Percentiles rank a stretch among this genome's conserved stretches.
Conservation (phyloP, 306 rosid genomes). For the Hippophae tibetana region DNA sequence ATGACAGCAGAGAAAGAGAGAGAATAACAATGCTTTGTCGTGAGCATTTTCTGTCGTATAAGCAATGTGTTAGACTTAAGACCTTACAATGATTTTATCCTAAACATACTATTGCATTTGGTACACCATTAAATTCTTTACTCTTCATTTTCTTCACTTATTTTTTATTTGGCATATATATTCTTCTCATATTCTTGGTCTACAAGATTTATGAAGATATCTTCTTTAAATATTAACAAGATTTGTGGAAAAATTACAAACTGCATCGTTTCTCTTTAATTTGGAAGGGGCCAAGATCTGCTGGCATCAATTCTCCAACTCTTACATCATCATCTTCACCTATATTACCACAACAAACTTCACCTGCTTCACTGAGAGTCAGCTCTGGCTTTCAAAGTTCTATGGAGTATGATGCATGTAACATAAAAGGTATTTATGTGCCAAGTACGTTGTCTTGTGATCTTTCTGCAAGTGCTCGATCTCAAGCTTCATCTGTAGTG, state of each 20-base stretch:
- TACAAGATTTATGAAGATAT: too few relatives aligned
- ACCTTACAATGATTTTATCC: too few relatives aligned
- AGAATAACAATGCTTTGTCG: neutral
- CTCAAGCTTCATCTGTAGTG: constrained; percentile 56
- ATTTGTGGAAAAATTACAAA: constrained; percentile 23
- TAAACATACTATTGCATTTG: too few relatives aligned
- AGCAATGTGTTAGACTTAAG: too few relatives aligned
- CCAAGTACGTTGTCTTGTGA: constrained; percentile 69
- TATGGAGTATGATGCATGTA: constrained; percentile 45
- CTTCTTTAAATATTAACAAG: too few relatives aligned
- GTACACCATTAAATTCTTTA: too few relatives aligned
- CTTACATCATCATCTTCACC: constrained; percentile 58
- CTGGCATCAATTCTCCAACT: constrained; percentile 45
- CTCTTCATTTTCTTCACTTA: too few relatives aligned
- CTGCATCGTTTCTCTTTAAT: constrained; percentile 41
- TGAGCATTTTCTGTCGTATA: neutral
- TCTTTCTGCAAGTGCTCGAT: constrained; percentile 56
- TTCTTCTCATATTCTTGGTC: too few relatives aligned
- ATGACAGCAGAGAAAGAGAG: neutral
- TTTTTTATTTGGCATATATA: too few relatives aligned
- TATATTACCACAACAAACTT: constrained; percentile 51
- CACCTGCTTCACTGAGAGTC: constrained; percentile 45
- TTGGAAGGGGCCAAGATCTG: constrained; percentile 58
- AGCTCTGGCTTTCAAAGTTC: constrained; percentile 47
- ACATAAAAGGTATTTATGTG: constrained; percentile 51